These are phyloP conservation scores for Diaporthe sp. DNA, from an alignment of 2,329 filamentous ascomycete genomes.

Conservation along the genomic window DNA sequence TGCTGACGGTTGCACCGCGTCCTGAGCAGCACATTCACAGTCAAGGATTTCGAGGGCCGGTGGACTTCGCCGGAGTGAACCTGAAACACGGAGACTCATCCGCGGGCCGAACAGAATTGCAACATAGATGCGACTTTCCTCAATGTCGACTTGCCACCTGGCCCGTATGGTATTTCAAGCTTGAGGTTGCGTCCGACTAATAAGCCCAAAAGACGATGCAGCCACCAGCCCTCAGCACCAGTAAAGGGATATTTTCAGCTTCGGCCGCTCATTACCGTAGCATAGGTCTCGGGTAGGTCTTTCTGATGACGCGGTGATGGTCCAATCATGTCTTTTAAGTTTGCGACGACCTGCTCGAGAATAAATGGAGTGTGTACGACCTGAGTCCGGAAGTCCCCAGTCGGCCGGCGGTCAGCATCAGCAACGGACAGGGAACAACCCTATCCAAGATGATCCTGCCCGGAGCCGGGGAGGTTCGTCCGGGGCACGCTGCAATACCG, in stretches of 20 bases:
- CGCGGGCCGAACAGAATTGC: neutral
- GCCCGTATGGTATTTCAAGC: neutral
- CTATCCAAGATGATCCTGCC: neutral
- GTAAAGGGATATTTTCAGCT: neutral
- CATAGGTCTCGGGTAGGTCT: neutral
- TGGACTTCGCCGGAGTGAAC: neutral
- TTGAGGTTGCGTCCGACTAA: neutral
- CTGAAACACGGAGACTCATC: slow-evolving; percentile 8
- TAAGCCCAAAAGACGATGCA: no score
- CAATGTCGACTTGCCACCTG: neutral
- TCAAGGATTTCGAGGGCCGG: neutral
- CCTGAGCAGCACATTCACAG: neutral
- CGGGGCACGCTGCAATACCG: neutral
- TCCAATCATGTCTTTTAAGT: neutral
- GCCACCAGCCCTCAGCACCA: neutral
- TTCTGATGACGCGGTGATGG: neutral
- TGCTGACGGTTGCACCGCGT: slow-evolving; percentile 28
- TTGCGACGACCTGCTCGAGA: neutral
- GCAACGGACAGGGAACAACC: slow-evolving; percentile 9
- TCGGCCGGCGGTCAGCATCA: slow-evolving; percentile 22
- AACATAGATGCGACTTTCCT: neutral
- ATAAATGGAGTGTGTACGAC: neutral
- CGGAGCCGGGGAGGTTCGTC: slow-evolving; percentile 18
- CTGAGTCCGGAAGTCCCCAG: slow-evolving; percentile 20
- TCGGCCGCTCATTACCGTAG: neutral